Evolutionary conservation across 106 monocot species (phyloP).

Genomic region (Chionographis japonica): DNA sequence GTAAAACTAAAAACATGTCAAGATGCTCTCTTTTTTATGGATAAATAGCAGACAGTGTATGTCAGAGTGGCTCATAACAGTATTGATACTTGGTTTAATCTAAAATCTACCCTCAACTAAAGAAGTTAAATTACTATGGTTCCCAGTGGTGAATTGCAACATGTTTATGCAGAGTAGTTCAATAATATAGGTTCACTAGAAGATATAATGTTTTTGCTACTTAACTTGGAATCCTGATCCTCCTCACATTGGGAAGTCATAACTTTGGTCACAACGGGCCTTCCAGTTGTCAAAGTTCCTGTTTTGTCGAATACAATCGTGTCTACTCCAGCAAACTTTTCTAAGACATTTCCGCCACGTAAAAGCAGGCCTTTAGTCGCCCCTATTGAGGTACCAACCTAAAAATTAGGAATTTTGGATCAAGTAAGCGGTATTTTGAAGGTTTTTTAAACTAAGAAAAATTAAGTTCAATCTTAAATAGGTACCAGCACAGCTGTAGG

Average conservation of each 20-base stretch:
- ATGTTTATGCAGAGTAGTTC: too few species aligned
- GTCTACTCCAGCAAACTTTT: slow-evolving; percentile 91
- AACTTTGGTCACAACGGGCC: slow-evolving; percentile 74
- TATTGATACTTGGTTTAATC: too few species aligned
- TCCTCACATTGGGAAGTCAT: slow-evolving; percentile 21
- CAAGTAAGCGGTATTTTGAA: too few species aligned
- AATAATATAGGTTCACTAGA: not conserved
- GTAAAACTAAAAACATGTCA: too few species aligned
- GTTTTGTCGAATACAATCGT: slow-evolving; percentile 96
- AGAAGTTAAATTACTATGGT: too few species aligned
- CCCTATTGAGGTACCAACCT: slow-evolving; percentile 98
- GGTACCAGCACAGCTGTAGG: slow-evolving; percentile 98
- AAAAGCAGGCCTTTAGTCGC: slow-evolving; percentile 89
- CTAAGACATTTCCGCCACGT: slow-evolving; percentile 89
- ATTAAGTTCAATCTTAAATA: slow-evolving; percentile 2
- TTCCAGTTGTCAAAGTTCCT: slow-evolving; percentile 89
- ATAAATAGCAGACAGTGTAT: too few species aligned
- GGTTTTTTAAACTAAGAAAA: not conserved
- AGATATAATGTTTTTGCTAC: slow-evolving; percentile 11
- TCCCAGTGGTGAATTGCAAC: too few species aligned
- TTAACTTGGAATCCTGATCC: slow-evolving; percentile 43
- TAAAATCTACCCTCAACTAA: too few species aligned
- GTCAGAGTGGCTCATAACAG: too few species aligned
- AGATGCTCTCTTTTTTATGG: too few species aligned
- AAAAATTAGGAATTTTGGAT: not conserved